These are phyloP conservation scores for Trichophyton mentagrophytes DNA, from an alignment of 2,329 filamentous ascomycete species.

Conservation along the genomic window DNA sequence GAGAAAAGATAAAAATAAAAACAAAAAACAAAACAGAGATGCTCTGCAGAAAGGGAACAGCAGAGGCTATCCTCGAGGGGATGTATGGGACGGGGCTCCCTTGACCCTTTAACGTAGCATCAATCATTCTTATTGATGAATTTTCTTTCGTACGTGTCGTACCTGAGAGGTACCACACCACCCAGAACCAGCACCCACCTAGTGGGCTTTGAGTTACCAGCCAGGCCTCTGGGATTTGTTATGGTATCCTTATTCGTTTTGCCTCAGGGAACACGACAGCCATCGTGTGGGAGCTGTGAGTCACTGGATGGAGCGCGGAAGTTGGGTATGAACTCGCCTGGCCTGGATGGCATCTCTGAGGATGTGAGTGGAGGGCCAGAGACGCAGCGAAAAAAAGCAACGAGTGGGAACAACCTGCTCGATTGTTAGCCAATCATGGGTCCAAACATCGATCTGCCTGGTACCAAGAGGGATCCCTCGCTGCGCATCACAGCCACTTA, in stretches of 20 bases:
- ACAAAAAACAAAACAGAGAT: background rate
- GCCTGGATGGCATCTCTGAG: background rate
- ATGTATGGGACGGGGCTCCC: background rate
- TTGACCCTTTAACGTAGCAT: background rate
- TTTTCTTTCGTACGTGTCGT: constrained; percentile 4
- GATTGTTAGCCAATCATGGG: constrained; percentile 1
- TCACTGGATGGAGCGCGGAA: constrained; percentile 1
- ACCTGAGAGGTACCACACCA: constrained; percentile 3
- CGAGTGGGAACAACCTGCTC: constrained; percentile 1
- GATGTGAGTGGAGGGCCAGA: background rate
- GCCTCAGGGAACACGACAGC: background rate
- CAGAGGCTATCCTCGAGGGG: background rate
- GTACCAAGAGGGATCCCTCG: background rate
- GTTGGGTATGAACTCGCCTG: constrained; percentile 4
- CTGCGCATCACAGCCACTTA: constrained; percentile 3
- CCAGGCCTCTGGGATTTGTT: background rate
- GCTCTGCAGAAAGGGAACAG: background rate
- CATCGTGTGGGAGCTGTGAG: background rate
- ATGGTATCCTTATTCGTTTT: constrained; percentile 1
- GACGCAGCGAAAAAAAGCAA: background rate
- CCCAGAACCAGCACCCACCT: background rate
- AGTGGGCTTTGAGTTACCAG: background rate
- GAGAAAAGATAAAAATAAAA: background rate
- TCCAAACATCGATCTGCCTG: background rate
- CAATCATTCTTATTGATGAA: background rate